These are phyloP conservation scores for Rhizopogon rudus DNA, from an alignment of 768 basidiomycete genomes.

Conservation along the genomic window DNA sequence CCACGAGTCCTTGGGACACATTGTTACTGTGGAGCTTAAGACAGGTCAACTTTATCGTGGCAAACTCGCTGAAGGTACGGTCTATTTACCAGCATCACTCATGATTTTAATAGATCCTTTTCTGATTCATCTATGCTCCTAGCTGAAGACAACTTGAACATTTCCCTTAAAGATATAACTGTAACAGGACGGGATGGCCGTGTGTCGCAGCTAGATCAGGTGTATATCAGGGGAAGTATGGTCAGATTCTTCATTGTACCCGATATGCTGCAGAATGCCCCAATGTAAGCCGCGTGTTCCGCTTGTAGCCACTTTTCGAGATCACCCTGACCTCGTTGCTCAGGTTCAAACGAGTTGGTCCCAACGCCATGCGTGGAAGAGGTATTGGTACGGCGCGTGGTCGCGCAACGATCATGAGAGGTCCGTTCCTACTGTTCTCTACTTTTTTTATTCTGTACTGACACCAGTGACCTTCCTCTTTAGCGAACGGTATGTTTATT, in stretches of 20 bases:
- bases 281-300: slow-evolving; percentile 65
- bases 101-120: slow-evolving; percentile 5
- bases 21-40: slow-evolving; percentile 97
- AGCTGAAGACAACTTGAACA: slow-evolving; percentile 99
- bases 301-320: neutral
- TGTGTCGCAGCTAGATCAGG: slow-evolving; percentile 97
- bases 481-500: slow-evolving; percentile 67
- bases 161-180: slow-evolving; percentile 93
- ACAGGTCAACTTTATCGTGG: slow-evolving; percentile 97
- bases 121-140: slow-evolving; percentile 14
- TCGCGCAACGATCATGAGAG: slow-evolving; percentile 97
- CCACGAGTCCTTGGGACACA: slow-evolving; percentile 93
- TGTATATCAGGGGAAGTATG: slow-evolving; percentile 98
- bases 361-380: slow-evolving; percentile 96
- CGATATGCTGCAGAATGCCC: slow-evolving; percentile 98
- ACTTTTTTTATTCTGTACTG: slow-evolving; percentile 8
- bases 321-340: slow-evolving; percentile 6
- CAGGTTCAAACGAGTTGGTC: slow-evolving; percentile 99
- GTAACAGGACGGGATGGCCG: slow-evolving; percentile 98
- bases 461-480: slow-evolving; percentile 14
- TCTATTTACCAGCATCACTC: slow-evolving; percentile 3
- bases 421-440: slow-evolving; percentile 41
- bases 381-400: slow-evolving; percentile 99
- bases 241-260: slow-evolving; percentile 98
- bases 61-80: slow-evolving; percentile 91